phyloP scores from a whole-genome alignment of 2,329 filamentous ascomycete species.

The Venturiaceae sp. region DNA sequence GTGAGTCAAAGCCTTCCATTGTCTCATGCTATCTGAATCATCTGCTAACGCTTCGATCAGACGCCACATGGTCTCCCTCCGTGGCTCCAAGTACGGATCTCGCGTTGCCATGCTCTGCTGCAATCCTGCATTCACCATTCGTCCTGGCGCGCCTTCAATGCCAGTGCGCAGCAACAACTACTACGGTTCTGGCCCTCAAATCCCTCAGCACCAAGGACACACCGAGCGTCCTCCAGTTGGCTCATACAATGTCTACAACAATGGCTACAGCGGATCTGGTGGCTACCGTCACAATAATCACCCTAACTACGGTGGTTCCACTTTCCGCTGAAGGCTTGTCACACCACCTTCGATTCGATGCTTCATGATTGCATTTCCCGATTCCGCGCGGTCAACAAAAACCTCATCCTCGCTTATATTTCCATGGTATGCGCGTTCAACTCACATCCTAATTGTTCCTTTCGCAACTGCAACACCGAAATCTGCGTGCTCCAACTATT shows the following conservation, averaged over 20 bases:
- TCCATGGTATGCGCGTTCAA: not conserved
- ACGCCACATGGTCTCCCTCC: conserved; percentile 98
- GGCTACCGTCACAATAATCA: not conserved
- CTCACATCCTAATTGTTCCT: conserved; percentile 33
- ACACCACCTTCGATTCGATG: not conserved
- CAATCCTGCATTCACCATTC: conserved; percentile 82
- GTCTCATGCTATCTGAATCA: not conserved
- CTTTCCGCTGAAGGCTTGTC: not conserved
- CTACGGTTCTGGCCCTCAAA: not conserved
- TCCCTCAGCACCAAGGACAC: not conserved
- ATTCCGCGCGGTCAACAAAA: no score
- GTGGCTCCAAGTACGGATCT: conserved; percentile 96
- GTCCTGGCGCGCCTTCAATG: conserved; percentile 67
- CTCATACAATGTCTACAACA: not conserved
- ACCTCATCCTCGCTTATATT: no score
- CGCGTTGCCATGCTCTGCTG: conserved; percentile 98
- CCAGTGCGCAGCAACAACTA: not conserved
- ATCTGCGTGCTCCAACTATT: conserved; percentile 41
- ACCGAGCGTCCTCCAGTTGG: not conserved
- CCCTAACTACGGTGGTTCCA: not conserved
- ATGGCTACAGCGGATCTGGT: not conserved
- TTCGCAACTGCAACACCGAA: conserved; percentile 54
- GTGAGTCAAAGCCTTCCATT: conserved; percentile 18
- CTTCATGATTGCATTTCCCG: no score
- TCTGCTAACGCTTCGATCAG: conserved; percentile 19